Evolutionary conservation across 176 grass and related monocot genomes (phyloP).

Genomic region (Musa beccarii): DNA sequence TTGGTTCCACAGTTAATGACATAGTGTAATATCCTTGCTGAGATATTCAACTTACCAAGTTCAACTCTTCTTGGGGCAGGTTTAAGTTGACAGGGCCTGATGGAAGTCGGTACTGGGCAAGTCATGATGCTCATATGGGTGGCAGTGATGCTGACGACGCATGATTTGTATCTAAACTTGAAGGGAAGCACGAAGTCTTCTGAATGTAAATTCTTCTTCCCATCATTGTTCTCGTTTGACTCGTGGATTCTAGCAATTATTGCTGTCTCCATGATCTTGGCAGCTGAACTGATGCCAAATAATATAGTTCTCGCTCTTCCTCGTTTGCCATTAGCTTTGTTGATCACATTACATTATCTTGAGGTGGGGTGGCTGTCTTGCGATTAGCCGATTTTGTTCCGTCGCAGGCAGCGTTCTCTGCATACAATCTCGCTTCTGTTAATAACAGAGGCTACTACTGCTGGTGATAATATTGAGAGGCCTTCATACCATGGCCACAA

Average conservation of each 20-base stretch:
- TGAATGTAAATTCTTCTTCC: slow-evolving; percentile 2
- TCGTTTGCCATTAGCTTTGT: neutral
- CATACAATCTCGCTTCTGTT: too few relatives aligned
- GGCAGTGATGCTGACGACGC: slow-evolving; percentile 17
- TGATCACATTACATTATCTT: too few relatives aligned
- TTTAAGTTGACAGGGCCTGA: slow-evolving; percentile 13
- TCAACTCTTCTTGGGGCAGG: slow-evolving; percentile 6
- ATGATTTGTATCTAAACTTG: neutral
- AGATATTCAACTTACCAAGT: neutral
- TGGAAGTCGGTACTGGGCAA: slow-evolving; percentile 12
- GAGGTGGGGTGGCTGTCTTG: too few relatives aligned
- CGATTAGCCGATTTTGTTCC: too few relatives aligned
- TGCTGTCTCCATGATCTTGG: neutral
- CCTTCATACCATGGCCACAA: too few relatives aligned
- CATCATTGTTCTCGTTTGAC: neutral
- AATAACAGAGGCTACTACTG: too few relatives aligned
- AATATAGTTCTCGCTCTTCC: neutral
- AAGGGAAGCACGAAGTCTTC: neutral
- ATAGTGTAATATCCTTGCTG: neutral
- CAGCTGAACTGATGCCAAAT: neutral
- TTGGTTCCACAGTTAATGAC: neutral
- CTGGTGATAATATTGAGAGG: too few relatives aligned
- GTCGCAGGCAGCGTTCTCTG: too few relatives aligned
- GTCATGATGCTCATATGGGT: slow-evolving; percentile 4
- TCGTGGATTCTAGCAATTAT: slow-evolving; percentile 3